These are phyloP conservation scores for Yarrowia divulgata DNA, from an alignment of 805 yeast genomes.

Conservation along the genomic window DNA sequence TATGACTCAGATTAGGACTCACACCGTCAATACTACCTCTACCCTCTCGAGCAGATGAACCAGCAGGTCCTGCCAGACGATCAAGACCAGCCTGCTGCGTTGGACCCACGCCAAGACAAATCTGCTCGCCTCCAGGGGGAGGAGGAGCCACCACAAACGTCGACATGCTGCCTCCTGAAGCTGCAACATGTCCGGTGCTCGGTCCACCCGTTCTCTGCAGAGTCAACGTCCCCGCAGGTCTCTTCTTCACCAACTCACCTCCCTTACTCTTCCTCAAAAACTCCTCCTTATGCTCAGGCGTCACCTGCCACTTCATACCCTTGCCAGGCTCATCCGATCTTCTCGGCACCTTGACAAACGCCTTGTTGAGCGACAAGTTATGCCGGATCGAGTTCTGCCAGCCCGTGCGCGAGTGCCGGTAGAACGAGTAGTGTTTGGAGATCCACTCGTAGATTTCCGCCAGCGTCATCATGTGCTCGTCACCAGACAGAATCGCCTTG, in stretches of 20 bases:
- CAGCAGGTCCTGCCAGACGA: not conserved
- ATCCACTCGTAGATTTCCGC: constrained; percentile 95
- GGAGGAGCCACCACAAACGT: constrained; percentile 36
- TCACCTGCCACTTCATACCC: constrained; percentile 99
- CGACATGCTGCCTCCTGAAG: constrained; percentile 29
- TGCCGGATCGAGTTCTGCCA: constrained; percentile 99
- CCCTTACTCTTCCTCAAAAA: constrained; percentile 79
- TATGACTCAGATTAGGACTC: not conserved
- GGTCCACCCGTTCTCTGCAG: constrained; percentile 30
- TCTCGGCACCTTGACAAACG: constrained; percentile 96
- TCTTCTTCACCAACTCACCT: constrained; percentile 54
- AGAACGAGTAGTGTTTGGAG: constrained; percentile 84
- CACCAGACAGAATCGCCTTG: constrained; percentile 89
- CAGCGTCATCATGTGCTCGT: constrained; percentile 85
- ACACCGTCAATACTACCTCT: constrained; percentile 14
- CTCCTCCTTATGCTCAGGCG: constrained; percentile 82
- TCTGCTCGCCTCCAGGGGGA: constrained; percentile 35
- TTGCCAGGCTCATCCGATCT: constrained; percentile 97
- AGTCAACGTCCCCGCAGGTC: constrained; percentile 27
- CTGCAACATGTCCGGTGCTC: no score
- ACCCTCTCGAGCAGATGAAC: constrained; percentile 6
- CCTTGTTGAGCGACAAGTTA: constrained; percentile 91
- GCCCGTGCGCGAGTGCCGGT: constrained; percentile 89
- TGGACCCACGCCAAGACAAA: constrained; percentile 15
- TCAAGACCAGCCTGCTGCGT: not conserved